phyloP scores from a whole-genome alignment of 257 asterid species.

The Primulina eburnea region DNA sequence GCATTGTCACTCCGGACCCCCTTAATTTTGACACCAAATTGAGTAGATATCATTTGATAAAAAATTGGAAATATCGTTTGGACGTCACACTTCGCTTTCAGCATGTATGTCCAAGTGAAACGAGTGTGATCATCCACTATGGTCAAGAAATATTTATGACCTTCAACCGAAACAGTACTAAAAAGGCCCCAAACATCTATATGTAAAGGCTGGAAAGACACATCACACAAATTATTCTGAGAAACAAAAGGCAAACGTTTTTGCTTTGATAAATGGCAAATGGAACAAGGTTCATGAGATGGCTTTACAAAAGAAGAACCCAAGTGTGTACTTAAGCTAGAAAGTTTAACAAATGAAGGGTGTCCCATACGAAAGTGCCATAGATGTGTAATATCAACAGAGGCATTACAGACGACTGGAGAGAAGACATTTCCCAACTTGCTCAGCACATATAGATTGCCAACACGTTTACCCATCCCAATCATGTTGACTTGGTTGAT shows the following conservation, averaged over 20 bases:
- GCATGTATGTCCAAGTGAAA: neutral
- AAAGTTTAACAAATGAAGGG: neutral
- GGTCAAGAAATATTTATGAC: neutral
- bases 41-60: neutral
- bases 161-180: neutral
- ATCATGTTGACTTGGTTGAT: neutral
- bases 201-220: accelerated
- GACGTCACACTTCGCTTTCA: neutral
- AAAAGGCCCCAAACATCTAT: neutral
- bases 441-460: neutral
- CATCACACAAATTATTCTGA: accelerated
- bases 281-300: no score
- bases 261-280: no score
- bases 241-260: neutral
- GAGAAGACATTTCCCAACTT: accelerated
- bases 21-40: no score
- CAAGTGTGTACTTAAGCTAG: accelerated
- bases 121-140: neutral
- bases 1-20: no score
- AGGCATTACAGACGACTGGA: neutral
- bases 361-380: neutral
- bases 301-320: no score
- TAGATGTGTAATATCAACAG: accelerated
- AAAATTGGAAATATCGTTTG: neutral
- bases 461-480: neutral